phyloP scores from a whole-genome alignment of 768 basidiomycete genomes.

The Suillus brevipes region DNA sequence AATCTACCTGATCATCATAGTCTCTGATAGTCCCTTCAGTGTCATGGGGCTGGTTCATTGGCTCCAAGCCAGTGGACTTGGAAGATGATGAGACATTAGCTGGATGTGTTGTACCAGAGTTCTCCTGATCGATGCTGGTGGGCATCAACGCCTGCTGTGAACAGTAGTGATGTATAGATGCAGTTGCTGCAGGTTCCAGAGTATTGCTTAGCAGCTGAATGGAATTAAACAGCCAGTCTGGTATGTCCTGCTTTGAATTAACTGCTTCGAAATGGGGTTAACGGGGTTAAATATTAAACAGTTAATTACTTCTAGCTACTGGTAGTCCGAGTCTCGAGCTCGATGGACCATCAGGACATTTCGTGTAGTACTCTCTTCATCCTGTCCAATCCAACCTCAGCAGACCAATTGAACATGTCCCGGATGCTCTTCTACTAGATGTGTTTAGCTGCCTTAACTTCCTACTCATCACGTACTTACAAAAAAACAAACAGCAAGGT shows the following conservation, averaged over 20 bases:
- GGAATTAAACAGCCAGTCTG: too few relatives aligned
- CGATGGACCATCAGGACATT: too few relatives aligned
- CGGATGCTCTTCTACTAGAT: too few relatives aligned
- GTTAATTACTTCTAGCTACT: too few relatives aligned
- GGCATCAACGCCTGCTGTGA: conserved; percentile 24
- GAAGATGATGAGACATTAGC: conserved; percentile 32
- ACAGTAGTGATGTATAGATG: conserved; percentile 2
- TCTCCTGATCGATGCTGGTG: conserved; percentile 31
- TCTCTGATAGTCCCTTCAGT: conserved; percentile 21
- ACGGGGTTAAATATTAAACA: too few relatives aligned
- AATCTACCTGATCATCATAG: conserved; percentile 32
- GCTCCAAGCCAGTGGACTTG: conserved; percentile 28
- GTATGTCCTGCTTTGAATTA: too few relatives aligned
- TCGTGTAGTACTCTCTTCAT: too few relatives aligned
- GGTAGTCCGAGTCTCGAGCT: too few relatives aligned
- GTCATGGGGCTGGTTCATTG: conserved; percentile 26
- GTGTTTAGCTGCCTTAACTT: too few relatives aligned
- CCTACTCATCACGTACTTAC: neutral
- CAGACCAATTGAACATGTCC: too few relatives aligned
- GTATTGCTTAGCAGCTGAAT: neutral
- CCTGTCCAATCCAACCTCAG: too few relatives aligned
- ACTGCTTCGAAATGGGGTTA: too few relatives aligned
- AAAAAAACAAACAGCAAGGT: neutral
- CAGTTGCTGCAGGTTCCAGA: neutral
- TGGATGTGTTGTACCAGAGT: conserved; percentile 23